Percentiles rank a stretch among this genome's conserved stretches.
phyloP scores from a whole-genome alignment of 257 asterid genomes.

The Capsicum pubescens region DNA sequence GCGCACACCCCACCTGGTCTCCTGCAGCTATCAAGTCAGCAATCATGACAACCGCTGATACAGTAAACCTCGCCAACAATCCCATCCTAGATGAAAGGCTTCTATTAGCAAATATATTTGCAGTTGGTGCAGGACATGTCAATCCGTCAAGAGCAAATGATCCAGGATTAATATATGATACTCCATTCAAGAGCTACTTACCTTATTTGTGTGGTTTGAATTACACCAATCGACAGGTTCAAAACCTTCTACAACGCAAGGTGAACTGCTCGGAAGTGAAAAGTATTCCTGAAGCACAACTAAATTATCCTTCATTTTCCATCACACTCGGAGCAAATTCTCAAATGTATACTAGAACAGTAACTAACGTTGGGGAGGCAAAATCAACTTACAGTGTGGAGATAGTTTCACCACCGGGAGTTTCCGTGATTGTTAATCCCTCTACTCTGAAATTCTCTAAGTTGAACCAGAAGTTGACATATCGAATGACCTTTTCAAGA shows the following conservation, averaged over 20 bases:
- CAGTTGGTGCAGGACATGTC: not conserved
- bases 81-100: not conserved
- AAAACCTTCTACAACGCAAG: not conserved
- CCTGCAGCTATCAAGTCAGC: slow-evolving; percentile 22
- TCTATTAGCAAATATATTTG: not conserved
- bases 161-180: slow-evolving; percentile 13
- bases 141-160: slow-evolving; percentile 7
- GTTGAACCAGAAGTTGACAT: slow-evolving; percentile 30
- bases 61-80: not conserved
- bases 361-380: slow-evolving; percentile 36
- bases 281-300: slow-evolving; percentile 10
- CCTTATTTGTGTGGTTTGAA: not conserved
- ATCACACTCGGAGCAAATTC: not conserved
- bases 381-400: slow-evolving; percentile 30
- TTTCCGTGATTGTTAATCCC: slow-evolving; percentile 24
- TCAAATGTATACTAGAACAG: slow-evolving; percentile 33
- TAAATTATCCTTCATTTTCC: slow-evolving; percentile 15
- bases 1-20: slow-evolving; percentile 53
- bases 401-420: slow-evolving; percentile 33
- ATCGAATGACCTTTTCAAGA: slow-evolving; percentile 25
- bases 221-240: not conserved
- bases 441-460: slow-evolving; percentile 5
- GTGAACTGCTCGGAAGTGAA: not conserved
- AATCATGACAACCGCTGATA: slow-evolving; percentile 12
- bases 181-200: not conserved